phyloP scores from a whole-genome alignment of 768 basidiomycete genomes.

The Panaeolus cyanescens region DNA sequence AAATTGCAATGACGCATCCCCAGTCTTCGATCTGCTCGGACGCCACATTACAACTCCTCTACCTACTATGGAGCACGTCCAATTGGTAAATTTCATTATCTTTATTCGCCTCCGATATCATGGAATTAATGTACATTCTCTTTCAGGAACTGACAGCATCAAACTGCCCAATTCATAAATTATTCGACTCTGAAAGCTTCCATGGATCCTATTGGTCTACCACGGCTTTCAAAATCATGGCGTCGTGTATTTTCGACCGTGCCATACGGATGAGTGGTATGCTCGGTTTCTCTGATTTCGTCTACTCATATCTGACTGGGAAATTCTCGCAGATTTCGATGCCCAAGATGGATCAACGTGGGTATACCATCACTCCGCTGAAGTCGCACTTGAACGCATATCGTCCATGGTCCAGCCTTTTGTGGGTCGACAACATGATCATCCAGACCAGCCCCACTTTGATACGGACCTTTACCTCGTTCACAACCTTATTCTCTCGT shows the following conservation, averaged over 20 bases:
- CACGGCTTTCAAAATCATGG: slow-evolving; percentile 50
- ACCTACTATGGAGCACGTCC: slow-evolving; percentile 35
- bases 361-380: slow-evolving; percentile 43
- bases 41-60: slow-evolving; percentile 56
- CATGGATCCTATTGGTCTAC: slow-evolving; percentile 26
- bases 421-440: slow-evolving; percentile 32
- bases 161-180: slow-evolving; percentile 24
- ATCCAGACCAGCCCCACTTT: slow-evolving; percentile 31
- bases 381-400: slow-evolving; percentile 48
- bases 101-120: neutral
- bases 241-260: slow-evolving; percentile 53
- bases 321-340: slow-evolving; percentile 11
- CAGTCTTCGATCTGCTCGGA: slow-evolving; percentile 49
- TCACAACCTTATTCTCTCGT: slow-evolving; percentile 51
- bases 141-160: slow-evolving; percentile 12
- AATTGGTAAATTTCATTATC: slow-evolving; percentile 11
- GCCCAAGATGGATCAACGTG: slow-evolving; percentile 33
- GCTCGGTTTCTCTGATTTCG: slow-evolving; percentile 18
- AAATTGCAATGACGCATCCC: slow-evolving; percentile 53
- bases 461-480: slow-evolving; percentile 47
- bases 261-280: slow-evolving; percentile 41
- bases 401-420: slow-evolving; percentile 39
- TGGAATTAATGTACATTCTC: neutral
- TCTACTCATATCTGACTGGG: neutral
- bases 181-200: slow-evolving; percentile 27